Base-by-base conservation (phyloP, 768 basidiomycete genomes). In the Boletus rubropictus region DNA sequence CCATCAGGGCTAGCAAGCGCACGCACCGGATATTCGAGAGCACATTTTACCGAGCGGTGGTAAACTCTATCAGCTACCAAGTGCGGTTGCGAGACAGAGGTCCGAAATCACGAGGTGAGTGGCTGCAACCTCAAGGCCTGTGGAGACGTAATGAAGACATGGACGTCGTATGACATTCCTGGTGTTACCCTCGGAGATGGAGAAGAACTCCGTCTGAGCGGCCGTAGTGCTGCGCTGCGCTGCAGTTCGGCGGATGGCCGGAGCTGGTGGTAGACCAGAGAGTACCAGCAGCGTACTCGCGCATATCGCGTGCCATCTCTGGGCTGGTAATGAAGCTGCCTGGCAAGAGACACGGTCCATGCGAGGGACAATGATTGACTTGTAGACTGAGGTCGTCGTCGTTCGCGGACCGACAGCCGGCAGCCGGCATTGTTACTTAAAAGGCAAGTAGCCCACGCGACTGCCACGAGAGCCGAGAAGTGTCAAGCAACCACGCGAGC, bases 401-500 rank as follows among this genome's bases (percentile, higher is more conserved):
- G 5, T 24, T 9, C n/a, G 35, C 27, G 24, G 44, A 10, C 11
- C 17, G 5, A 18, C 8, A 11, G 1, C 53, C 54, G 51, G 15
- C 2, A 47, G 10, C 46, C 46, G 43, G 46, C 47, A 46, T 54
- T 55, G 57, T 56, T 38, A 33, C 54, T 7, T 45, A 57, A 59
- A 57, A 50, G 50, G 54, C 28, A 52, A 45, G 8, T 10, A 2
- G 8, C 39, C 64, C 64, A 65, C 64, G 64, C 59, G 64, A 65
- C 52, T 48, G 51, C 64, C 64, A 65, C 64, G 64, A 67, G 66
- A 60, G 49, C 53, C 61, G 57, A 65, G 63, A 51, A 55, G 60
- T 67, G 61, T 61, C 64, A 64, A 52, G 43, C 53, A 54, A 57
- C 66, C 64, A 65, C 64, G 64, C 66, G 64, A 65, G 64, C 64